Base-by-base conservation (phyloP, 805 yeast species). In the Candida awuae region DNA sequence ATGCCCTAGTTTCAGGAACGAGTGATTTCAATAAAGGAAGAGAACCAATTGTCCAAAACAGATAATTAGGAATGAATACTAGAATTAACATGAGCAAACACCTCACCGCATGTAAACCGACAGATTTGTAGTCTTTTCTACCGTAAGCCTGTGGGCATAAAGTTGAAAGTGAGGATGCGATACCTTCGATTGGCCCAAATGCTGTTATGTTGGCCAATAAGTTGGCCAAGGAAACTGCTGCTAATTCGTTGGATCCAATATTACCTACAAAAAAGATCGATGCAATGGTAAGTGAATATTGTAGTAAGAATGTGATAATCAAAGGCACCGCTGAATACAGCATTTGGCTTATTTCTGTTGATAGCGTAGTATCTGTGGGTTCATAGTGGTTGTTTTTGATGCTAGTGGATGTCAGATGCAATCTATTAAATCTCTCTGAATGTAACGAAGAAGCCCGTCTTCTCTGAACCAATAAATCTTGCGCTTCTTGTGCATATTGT, bases 161-260 rank as follows among this genome's bases (percentile, higher is more conserved):
- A 0, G 86, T 80, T 49, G 79, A 85, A 38, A 80, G 63, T 50
- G 82, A 75, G 0, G 86, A 77, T 19, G 82, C 68, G 6, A 78
- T 70, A 12, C 86, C 87, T 51, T 77, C 83, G 45, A 80, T 73
- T 4, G 79, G 67, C 23, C 83, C 78, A 10, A 25, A 25, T 46
- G 77, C 69, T 1, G 84, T 84, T 37, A 80, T 77, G 50, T 77
- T 79, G 12, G 82, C 82, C 1, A 85, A 77, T 84, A 79, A 79
- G 10, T 80, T 70, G 8, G 80, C 77, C 34, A 80, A 58, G 16
- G 82, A 71, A 3, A 77, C 80, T 14, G 83, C 86, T 13, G 84
- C 85, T 31, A 80, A 61, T 53, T 76, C 83, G 4, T 65, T 62
- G 32, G 72, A 70, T 4, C 86, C 85, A 42, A 80, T 62, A 46